Evolutionary conservation across 495 filamentous ascomycete genomes (phyloP).

Genomic region (Oleoguttula mirabilis): DNA sequence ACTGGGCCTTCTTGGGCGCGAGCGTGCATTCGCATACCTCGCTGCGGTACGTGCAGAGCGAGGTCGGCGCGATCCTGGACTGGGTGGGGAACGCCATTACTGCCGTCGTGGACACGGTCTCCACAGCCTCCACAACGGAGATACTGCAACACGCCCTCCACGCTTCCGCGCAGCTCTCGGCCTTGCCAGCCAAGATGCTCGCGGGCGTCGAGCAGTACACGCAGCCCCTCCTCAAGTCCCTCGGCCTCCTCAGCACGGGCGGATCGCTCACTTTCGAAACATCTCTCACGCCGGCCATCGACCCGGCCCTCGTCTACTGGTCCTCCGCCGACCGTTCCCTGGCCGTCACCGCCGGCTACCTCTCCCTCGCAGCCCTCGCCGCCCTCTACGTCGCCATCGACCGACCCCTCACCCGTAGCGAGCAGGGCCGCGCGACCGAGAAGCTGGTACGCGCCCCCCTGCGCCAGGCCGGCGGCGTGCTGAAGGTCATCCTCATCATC

Average conservation of each 20-base stretch:
- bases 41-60: conserved; percentile 7
- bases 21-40: conserved; percentile 15
- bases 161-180: background rate
- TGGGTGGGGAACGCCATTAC: conserved; percentile 6
- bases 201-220: background rate
- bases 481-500: conserved; percentile 98
- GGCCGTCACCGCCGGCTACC: conserved; percentile 72
- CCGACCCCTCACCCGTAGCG: conserved; percentile 49
- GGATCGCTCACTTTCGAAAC: conserved; percentile 6
- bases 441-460: conserved; percentile 69
- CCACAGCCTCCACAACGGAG: conserved; percentile 3
- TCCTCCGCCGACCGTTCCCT: conserved; percentile 60
- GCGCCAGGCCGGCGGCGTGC: conserved; percentile 85
- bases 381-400: conserved; percentile 64
- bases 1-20: conserved; percentile 9
- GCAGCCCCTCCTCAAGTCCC: conserved; percentile 4
- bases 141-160: background rate
- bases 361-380: conserved; percentile 58
- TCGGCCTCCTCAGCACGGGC: conserved; percentile 5
- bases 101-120: conserved; percentile 8
- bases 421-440: conserved; percentile 60
- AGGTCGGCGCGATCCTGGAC: conserved; percentile 4
- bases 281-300: conserved; percentile 26
- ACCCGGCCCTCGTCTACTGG: conserved; percentile 64
- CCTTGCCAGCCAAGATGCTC: background rate